A percentile compares a stretch with the other conserved stretches of the same genome.
These are phyloP conservation scores for Talaromyces sp. DNA, from an alignment of 2,329 filamentous ascomycete species.

Conservation along the genomic window DNA sequence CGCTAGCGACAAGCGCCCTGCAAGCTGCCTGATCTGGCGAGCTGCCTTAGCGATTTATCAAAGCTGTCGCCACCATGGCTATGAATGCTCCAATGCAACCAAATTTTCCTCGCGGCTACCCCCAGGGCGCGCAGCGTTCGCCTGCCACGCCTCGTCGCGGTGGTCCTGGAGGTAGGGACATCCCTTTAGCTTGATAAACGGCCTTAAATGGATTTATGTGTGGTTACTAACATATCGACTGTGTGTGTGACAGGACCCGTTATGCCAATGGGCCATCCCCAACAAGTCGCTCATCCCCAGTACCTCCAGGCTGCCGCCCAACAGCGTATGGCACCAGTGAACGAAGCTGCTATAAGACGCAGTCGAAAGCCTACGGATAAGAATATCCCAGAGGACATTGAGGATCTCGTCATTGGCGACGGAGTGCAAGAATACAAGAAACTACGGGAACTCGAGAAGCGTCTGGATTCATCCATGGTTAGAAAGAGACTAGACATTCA, in stretches of 20 bases:
- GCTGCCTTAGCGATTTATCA: neutral
- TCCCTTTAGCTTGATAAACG: conserved; percentile 10
- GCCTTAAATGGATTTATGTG: neutral
- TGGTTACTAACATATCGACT: conserved; percentile 12
- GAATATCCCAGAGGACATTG: conserved; percentile 85
- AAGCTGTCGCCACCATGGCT: conserved; percentile 6
- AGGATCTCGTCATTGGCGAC: conserved; percentile 75
- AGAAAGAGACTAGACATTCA: conserved; percentile 88
- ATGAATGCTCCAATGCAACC: conserved; percentile 39
- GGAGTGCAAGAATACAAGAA: conserved; percentile 76
- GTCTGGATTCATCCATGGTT: conserved; percentile 87
- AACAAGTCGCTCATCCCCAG: conserved; percentile 34
- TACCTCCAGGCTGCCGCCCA: conserved; percentile 23
- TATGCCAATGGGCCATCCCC: conserved; percentile 29
- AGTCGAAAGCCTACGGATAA: conserved; percentile 91
- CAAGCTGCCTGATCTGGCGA: neutral
- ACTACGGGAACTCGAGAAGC: conserved; percentile 79
- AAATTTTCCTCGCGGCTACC: conserved; percentile 37
- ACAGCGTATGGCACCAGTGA: conserved; percentile 33
- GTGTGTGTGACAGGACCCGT: conserved; percentile 17
- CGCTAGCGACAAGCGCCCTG: neutral
- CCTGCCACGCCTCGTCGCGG: conserved; percentile 38
- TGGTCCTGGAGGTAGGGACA: conserved; percentile 28
- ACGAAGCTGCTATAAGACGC: conserved; percentile 61
- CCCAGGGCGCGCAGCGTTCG: conserved; percentile 34